Base-by-base conservation (phyloP, 306 rosid species). In the Mimosa pudica region DNA sequence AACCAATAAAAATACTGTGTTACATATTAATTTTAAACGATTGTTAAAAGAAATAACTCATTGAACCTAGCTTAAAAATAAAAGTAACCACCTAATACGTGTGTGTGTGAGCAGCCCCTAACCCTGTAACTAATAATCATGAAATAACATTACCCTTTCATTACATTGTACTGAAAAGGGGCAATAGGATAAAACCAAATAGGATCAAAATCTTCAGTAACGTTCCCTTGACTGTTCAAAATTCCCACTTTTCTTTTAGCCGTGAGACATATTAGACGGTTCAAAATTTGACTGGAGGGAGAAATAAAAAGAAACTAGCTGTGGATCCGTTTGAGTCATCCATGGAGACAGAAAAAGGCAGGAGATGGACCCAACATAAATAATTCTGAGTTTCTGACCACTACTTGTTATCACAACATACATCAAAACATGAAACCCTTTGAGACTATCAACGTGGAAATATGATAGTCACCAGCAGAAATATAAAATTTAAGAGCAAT, bases 381-480 rank as follows among this genome's bases (percentile, higher is more conserved):
- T 6, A 47, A 57, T 54, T 47, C 12, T 57, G 54, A 60, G 38
- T 47, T 54, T 47, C 12, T 57, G 54, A 60, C 6, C 30, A 49
- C 32, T 41, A 41, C 38, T 41, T 13, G 48, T 73, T 68, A 68
- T 48, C 24, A 48, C 77, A 24, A 71, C 55, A 32, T 41, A 11
- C n/a, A 71, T 70, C 66, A 49, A 45, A 72, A 60, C 41, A 6
- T 12, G 65, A 49, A 60, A 18, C 65, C 20, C 7, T 38, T 63
- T 24, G 55, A 76, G 61, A 68, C 78, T 80, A 36, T 66, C 6
- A 24, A 45, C 45, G 48, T 10, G 44, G 44, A 74, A 74, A 71
- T 73, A 67, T 79, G 20, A 62, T 20, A 17, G 58, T 52, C 49
- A 75, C 10, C 57, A 79, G 69, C 55, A 30, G 74, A 48, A 55